Percentiles rank a stretch among this genome's conserved stretches.
Conservation (phyloP, 441 rosid species). For the Erodium texanum region DNA sequence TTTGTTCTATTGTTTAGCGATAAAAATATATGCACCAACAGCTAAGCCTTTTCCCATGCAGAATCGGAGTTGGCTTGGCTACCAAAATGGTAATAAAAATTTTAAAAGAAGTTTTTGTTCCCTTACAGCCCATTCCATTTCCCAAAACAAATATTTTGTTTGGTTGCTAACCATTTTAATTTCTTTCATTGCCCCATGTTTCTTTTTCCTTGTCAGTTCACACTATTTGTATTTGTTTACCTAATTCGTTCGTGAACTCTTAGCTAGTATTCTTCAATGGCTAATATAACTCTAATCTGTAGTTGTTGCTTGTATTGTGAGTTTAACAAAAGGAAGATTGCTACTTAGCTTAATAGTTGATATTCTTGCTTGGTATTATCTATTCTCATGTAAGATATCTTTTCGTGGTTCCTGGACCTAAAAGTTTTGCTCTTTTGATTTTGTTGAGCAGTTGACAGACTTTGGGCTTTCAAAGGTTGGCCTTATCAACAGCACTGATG, state of each 20-base stretch:
- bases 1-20: background rate
- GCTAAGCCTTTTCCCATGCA: background rate
- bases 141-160: background rate
- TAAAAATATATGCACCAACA: background rate
- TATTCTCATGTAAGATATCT: conserved; percentile 8
- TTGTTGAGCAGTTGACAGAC: conserved; percentile 78
- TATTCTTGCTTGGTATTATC: background rate
- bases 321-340: background rate
- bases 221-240: too few relatives aligned
- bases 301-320: background rate
- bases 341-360: background rate
- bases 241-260: background rate
- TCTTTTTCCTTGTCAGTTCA: background rate
- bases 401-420: background rate
- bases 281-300: too few relatives aligned
- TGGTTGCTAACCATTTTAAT: too few relatives aligned
- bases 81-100: too few relatives aligned
- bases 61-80: background rate
- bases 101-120: background rate
- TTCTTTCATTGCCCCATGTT: background rate
- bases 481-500: conserved; percentile 98
- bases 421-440: conserved; percentile 18
- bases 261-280: background rate
- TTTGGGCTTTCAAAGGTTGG: conserved; percentile 99
- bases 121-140: background rate